Base-by-base conservation (phyloP, 169 alveolate genomes). In the Eimeria necatrix region DNA sequence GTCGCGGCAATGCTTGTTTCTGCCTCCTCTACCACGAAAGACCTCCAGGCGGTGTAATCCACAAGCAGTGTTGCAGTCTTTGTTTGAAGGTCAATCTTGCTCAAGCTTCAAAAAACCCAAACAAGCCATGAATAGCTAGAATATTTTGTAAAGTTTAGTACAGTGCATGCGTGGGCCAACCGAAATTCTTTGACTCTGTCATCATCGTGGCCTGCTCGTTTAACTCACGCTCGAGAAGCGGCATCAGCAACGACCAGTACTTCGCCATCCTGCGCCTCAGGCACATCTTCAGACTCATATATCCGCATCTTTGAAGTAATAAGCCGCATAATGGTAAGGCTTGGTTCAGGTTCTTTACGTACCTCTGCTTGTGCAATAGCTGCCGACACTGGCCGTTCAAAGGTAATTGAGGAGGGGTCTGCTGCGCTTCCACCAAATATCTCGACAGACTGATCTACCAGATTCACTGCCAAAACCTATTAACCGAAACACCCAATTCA, bases 381-480 rank as follows among this genome's bases (percentile, higher is more conserved):
- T 61, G 61, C 93, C 10, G 93, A 85, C 14, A 85, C 93, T 26
- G 93, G 93, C 93, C 10, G 32, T 60, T 85, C 81, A 41, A 85
- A 85, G 61, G 12, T 0, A 32, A 59, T 9, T 0, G 26, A 32
- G 22, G 81, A 32, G 46, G 93, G 14, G 49, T 4, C 6, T 24
- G 49, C 52, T 24, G 16, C 76, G 91, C 53, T 26, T 24, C 91
- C 91, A 8, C 56, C 41, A 83, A 83, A 73, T 32, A 16, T 73
- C 46, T 59, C 41, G 59, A 83, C 74, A 12, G 51, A 0, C 9
- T 52, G 16, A 4, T 22, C 12, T 61, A 0, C 18, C 49, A 22
- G 10, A 20, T 53, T 56, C 18, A 83, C 76, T 16, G 51, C 76
- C 64, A 83, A 56, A 61, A 83, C 91, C 91, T 83, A 56, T 6